Evolutionary conservation across 2,329 filamentous ascomycete genomes (phyloP).

Genomic region (Beauveria brongniartii): DNA sequence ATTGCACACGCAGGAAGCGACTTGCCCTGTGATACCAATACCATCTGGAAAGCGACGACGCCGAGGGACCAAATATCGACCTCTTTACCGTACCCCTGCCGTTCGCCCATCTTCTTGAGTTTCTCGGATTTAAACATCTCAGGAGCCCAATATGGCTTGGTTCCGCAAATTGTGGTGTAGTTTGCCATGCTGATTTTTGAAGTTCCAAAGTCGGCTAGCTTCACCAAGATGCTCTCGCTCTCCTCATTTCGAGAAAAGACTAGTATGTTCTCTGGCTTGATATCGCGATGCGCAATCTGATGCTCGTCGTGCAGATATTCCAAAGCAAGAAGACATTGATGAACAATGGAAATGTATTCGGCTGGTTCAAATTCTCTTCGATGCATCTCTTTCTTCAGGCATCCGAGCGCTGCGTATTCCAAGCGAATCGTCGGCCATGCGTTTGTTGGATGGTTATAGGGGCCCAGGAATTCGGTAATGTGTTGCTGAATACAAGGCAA

Average conservation of each 20-base stretch:
- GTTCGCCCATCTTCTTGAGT: too few species aligned
- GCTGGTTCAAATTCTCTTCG: too few species aligned
- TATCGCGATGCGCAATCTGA: background rate
- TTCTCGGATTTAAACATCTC: background rate
- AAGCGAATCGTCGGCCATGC: background rate
- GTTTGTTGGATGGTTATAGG: fast-evolving
- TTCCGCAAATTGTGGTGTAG: background rate
- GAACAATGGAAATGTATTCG: background rate
- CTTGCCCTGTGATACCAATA: too few species aligned
- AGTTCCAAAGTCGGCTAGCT: background rate
- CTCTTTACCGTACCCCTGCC: too few species aligned
- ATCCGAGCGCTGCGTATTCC: background rate
- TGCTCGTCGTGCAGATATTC: background rate
- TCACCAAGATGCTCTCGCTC: background rate
- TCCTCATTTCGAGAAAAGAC: background rate
- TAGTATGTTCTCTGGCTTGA: background rate
- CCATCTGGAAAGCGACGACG: background rate
- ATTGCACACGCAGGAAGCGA: too few species aligned
- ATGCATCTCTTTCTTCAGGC: background rate
- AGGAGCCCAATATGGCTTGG: background rate
- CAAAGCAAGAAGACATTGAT: background rate
- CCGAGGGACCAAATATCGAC: background rate
- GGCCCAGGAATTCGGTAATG: background rate
- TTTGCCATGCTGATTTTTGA: background rate
- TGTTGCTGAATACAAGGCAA: background rate